phyloP scores from a whole-genome alignment of 2,329 filamentous ascomycete genomes.

The Cordyceps cateniannulata region DNA sequence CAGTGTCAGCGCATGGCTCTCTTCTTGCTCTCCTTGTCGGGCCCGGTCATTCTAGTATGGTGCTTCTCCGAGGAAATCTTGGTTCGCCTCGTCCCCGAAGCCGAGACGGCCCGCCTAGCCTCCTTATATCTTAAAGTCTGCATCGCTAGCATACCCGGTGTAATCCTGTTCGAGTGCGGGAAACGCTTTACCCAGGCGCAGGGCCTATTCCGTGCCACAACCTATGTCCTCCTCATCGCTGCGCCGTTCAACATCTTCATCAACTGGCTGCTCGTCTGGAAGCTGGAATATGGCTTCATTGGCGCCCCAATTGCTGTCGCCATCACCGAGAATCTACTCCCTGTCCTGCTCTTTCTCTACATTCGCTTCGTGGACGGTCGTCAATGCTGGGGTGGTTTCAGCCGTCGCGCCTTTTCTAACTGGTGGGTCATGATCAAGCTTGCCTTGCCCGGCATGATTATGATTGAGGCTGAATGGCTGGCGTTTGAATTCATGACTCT shows the following conservation, averaged over 20 bases:
- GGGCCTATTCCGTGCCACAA: conserved; percentile 70
- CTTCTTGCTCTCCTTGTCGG: conserved; percentile 65
- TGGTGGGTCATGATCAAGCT: conserved; percentile 81
- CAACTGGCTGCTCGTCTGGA: conserved; percentile 76
- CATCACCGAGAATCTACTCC: conserved; percentile 71
- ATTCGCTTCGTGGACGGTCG: conserved; percentile 66
- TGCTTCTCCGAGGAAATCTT: conserved; percentile 60
- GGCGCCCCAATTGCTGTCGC: conserved; percentile 77
- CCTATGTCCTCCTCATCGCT: conserved; percentile 69
- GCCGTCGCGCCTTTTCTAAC: conserved; percentile 60
- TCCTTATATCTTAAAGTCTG: conserved; percentile 68
- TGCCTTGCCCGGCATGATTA: conserved; percentile 81
- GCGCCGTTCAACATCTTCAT: conserved; percentile 71
- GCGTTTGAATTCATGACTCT: conserved; percentile 89
- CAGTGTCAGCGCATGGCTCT: conserved; percentile 77
- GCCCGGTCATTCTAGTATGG: conserved; percentile 70
- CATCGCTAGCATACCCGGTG: conserved; percentile 67
- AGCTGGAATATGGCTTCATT: conserved; percentile 61
- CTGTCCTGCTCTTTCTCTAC: conserved; percentile 70
- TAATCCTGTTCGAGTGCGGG: conserved; percentile 68
- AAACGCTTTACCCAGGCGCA: conserved; percentile 81
- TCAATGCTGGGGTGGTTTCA: conserved; percentile 82
- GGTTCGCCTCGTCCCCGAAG: conserved; percentile 34
- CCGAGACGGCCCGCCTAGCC: conserved; percentile 61
- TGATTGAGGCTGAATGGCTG: conserved; percentile 90